Evolutionary conservation across 169 alveolate species (phyloP).

Genomic region (Eimeria maxima): DNA sequence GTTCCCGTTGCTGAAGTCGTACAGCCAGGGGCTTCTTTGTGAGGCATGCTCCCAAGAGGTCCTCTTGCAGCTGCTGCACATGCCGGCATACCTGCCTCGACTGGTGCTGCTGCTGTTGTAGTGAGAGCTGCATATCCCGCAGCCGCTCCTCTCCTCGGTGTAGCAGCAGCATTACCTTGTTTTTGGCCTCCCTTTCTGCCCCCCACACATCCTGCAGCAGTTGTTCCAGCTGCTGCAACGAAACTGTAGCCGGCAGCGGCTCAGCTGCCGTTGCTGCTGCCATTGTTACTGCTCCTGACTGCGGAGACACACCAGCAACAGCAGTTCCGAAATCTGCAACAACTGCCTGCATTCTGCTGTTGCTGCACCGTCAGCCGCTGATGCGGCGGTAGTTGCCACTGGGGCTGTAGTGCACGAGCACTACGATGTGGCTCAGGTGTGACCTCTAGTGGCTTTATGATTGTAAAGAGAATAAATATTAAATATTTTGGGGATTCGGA

Average conservation of each 20-base stretch:
- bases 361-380: not conserved
- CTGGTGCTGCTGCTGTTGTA: constrained; percentile 64
- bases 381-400: not conserved
- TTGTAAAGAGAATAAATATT: not conserved
- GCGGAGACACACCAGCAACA: constrained; percentile 3
- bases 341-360: constrained; percentile 7
- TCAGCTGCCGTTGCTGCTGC: constrained; percentile 34
- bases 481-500: not conserved
- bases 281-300: not conserved
- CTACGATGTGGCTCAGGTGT: not conserved
- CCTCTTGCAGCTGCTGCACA: constrained; percentile 24
- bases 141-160: constrained; percentile 47
- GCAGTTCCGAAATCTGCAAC: not conserved
- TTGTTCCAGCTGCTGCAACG: constrained; percentile 16
- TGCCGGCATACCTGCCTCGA: not conserved
- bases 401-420: constrained; percentile 33
- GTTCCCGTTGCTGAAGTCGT: constrained; percentile 25
- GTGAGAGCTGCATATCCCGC: constrained; percentile 25
- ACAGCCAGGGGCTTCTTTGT: not conserved
- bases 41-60: not conserved
- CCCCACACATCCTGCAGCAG: constrained; percentile 66
- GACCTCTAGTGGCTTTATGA: not conserved
- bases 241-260: constrained; percentile 41
- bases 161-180: constrained; percentile 35
- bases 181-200: constrained; percentile 29